These are phyloP conservation scores for Triticum dicoccoides DNA, from an alignment of 176 grass and related monocot genomes.

Conservation along the genomic window DNA sequence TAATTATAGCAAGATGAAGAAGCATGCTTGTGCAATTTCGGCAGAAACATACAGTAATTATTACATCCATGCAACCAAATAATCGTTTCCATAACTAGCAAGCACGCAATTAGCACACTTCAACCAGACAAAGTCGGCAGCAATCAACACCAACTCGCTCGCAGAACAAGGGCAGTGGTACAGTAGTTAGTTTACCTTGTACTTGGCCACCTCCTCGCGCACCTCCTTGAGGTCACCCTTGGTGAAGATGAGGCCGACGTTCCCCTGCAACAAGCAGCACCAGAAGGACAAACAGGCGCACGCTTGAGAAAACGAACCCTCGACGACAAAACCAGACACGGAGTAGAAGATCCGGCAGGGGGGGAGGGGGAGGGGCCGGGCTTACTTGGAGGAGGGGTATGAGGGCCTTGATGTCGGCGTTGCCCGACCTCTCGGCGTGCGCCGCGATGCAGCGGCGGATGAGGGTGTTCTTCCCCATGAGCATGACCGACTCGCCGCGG, in stretches of 20 bases:
- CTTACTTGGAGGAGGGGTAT: slow-evolving; percentile 58
- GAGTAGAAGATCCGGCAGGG: background rate
- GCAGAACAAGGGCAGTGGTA: background rate
- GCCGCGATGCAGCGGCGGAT: slow-evolving; percentile 77
- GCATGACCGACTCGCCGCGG: slow-evolving; percentile 67
- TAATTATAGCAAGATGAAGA: background rate
- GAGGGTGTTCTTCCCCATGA: slow-evolving; percentile 93
- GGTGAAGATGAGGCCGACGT: slow-evolving; percentile 90
- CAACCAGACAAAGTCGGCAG: background rate
- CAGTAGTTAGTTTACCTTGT: slow-evolving; percentile 44
- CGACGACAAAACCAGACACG: no score
- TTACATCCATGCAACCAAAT: background rate
- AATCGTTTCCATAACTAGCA: background rate
- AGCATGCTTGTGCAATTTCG: background rate
- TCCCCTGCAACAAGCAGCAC: slow-evolving; percentile 42
- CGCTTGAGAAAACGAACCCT: background rate
- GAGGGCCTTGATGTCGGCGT: slow-evolving; percentile 45
- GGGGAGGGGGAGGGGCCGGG: no score
- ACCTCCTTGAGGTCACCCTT: slow-evolving; percentile 92
- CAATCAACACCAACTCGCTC: background rate
- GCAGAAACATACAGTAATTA: background rate
- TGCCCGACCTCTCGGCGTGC: slow-evolving; percentile 47
- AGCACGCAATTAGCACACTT: no score
- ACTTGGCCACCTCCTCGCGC: slow-evolving; percentile 72
- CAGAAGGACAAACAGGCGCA: background rate